Evolutionary conservation across 73 alveolate genomes (phyloP).

Genomic region (Paramecium bursaria): DNA sequence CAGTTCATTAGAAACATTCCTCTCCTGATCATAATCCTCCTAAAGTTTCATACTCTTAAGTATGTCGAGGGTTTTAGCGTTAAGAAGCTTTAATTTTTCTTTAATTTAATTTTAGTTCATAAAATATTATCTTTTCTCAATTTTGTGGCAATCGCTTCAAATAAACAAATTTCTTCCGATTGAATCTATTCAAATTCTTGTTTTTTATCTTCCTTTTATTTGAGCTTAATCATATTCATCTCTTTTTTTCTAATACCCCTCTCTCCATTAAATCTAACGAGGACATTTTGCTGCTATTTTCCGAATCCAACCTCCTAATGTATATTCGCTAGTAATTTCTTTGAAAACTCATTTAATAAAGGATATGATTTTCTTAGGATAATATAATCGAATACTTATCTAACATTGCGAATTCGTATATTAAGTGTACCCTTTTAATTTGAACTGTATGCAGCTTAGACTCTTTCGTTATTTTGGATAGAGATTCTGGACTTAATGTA

Average conservation of each 20-base stretch:
- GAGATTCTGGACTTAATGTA: not conserved
- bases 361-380: not conserved
- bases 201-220: constrained; percentile 32
- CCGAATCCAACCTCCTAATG: not conserved
- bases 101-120: not conserved
- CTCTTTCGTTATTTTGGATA: constrained; percentile 7
- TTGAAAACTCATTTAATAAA: constrained; percentile 9
- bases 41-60: not conserved
- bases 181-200: not conserved
- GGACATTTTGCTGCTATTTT: constrained; percentile 16
- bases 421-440: constrained; percentile 16
- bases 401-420: not conserved
- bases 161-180: constrained; percentile 6
- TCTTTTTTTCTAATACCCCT: not conserved
- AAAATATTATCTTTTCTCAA: constrained; percentile 36
- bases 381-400: constrained; percentile 10
- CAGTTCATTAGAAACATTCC: constrained; percentile 8
- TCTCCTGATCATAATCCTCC: not conserved
- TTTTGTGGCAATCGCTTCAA: constrained; percentile 46
- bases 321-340: not conserved
- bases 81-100: not conserved
- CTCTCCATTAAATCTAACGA: constrained; percentile 41
- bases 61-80: not conserved
- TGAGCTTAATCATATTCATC: not conserved
- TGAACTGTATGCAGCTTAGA: constrained; percentile 16